A percentile compares a stretch with the other conserved stretches of the same genome.
Conservation (phyloP, 352 stramenopile genomes). For the Pythium dissotocum region DNA sequence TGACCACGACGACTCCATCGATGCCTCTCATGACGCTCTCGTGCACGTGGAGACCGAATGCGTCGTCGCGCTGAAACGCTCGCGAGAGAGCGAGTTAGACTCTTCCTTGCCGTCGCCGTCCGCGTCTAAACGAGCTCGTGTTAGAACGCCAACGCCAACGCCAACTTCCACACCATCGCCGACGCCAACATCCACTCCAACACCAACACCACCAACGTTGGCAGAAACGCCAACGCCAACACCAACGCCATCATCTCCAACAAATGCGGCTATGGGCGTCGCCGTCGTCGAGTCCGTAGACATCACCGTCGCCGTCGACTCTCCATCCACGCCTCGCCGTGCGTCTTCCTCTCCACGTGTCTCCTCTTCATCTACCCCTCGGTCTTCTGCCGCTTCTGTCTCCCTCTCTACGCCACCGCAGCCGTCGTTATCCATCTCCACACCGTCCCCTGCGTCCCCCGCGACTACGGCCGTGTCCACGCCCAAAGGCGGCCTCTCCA, state of each 20-base stretch:
- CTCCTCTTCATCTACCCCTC: not conserved
- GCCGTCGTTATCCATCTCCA: not conserved
- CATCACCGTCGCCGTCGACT: conserved; percentile 2
- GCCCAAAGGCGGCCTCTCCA: not conserved
- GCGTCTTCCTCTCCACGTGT: conserved; percentile 2
- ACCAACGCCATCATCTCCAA: not conserved
- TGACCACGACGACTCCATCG: not conserved
- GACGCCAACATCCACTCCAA: not conserved
- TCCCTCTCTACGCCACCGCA: not conserved
- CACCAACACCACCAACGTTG: not conserved
- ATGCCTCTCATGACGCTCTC: not conserved
- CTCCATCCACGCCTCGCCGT: not conserved
- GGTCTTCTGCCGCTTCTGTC: not conserved
- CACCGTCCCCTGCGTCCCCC: not conserved
- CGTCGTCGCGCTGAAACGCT: conserved; percentile 10
- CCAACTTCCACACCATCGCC: not conserved
- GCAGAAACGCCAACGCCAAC: conserved; percentile 1
- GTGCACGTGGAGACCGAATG: not conserved
- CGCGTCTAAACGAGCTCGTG: not conserved
- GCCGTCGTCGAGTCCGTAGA: conserved; percentile 12
- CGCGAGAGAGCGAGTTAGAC: conserved; percentile 3
- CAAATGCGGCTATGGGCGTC: not conserved
- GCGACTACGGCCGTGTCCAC: not conserved
- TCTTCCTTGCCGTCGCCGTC: not conserved
- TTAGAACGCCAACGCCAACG: conserved; percentile 3